Conservation (phyloP, 2,329 filamentous ascomycete genomes). For the Arthrobotrys megalospora region DNA sequence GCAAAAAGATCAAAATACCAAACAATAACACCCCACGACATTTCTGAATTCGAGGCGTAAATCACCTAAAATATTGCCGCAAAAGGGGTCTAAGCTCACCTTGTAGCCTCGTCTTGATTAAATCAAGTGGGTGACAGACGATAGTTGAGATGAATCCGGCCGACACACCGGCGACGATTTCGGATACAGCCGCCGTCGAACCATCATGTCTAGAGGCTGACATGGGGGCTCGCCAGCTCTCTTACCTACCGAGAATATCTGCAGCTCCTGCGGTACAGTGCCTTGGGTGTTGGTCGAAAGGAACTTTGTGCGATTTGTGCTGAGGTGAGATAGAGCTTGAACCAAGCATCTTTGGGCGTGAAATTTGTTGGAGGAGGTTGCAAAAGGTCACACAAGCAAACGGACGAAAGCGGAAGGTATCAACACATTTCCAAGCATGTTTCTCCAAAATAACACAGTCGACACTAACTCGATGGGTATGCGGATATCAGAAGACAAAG, state of each 20-base stretch:
- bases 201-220: conserved; percentile 67
- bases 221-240: conserved; percentile 39
- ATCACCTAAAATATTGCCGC: background rate
- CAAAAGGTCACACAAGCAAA: conserved; percentile 39
- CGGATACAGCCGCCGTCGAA: conserved; percentile 80
- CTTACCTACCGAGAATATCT: background rate
- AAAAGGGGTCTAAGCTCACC: conserved; percentile 70
- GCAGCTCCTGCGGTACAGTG: background rate
- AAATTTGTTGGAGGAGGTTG: conserved; percentile 56
- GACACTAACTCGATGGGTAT: background rate
- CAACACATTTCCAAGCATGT: conserved; percentile 32
- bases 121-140: conserved; percentile 90
- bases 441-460: conserved; percentile 23
- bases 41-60: conserved; percentile 2
- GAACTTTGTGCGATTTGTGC: conserved; percentile 8
- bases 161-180: conserved; percentile 89
- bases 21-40: conserved; percentile 11
- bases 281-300: conserved; percentile 8
- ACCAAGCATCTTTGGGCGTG: background rate
- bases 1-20: background rate
- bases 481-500: background rate
- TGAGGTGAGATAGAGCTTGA: conserved; percentile 6
- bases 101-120: conserved; percentile 96
- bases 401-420: conserved; percentile 51
- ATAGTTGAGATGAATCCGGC: conserved; percentile 90